Base-by-base conservation (phyloP, 306 rosid genomes). In the Oemleria cerasiformis region DNA sequence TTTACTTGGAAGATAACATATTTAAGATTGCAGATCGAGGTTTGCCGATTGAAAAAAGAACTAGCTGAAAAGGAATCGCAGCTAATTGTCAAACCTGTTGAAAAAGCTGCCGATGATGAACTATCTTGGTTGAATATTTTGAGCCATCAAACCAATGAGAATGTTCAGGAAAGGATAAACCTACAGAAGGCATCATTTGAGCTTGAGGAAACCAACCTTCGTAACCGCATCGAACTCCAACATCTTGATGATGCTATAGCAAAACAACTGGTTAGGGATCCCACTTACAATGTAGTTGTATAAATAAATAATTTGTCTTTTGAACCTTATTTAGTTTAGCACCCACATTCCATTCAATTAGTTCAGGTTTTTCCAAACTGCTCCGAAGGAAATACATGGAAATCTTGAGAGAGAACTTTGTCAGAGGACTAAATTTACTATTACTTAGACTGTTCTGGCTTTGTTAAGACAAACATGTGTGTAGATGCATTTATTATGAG, bases 121-220 rank as follows among this genome's bases (percentile, higher is more conserved):
- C 69, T 84, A 57, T 84, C 87, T 14, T 78, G 85, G 85, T 71
- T 87, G 77, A 82, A 87, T 73, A 68, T 77, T 30, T 80, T 84
- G 79, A 87, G 91, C 76, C 88, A 82, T 75, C 85, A 82, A 79
- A 84, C 84, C 54, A 84, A 71, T 77, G 88, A 87, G 75, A 86
- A 86, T 79, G 91, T 87, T 59, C 91, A 84, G 73, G 91, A 87
- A 62, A 79, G 88, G 69, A 87, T 87, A 75, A 87, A 87, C 78
- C 77, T 87, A 65, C 88, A 82, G 65, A 87, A 84, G 77, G 91
- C 91, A 68, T 63, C 83, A 53, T 82, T 73, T 75, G 88, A 87
- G 77, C 88, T 87, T 42, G 91, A 87, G 76, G 91, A 87, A 84
- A 80, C 85, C 58, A 84, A 84, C 55, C 82, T 80, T 73, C 76